Base-by-base conservation (phyloP, 345 rosid genomes). In the Iberis pinnata region DNA sequence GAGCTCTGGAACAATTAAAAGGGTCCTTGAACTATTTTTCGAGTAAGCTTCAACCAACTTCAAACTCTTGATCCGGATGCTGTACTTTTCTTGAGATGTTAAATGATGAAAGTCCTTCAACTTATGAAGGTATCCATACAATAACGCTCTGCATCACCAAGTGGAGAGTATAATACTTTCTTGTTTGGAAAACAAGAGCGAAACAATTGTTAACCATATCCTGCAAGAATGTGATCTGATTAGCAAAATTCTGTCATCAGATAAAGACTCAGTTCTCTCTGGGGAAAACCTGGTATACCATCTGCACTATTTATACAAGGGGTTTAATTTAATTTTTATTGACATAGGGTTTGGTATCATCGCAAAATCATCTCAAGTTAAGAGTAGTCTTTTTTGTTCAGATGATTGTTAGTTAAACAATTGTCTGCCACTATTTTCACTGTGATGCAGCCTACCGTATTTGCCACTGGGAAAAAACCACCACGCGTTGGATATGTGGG, bases 121-220 rank as follows among this genome's bases (percentile, higher is more conserved):
- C 57, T 62, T 39, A 26, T 76, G 68, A 73, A 93, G 99, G 86
- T 93, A 93, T 60, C 99, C 95, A 2, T 93, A 67, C 77, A 93
- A 88, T 65, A 93, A 93, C 63, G 94, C 94, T 16, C 61, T 93
- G 72, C 99, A 93, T 73, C 97, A 88, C 76, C 97, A 88, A 49
- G 92, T 86, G 36, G 99, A 92, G 73, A 93, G 85, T 68, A 80
- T 88, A 50, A 67, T 88, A 60, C 57, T 76, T 37, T 85, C 94
- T 13, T 93, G 99, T 70, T 67, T 86, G 77, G 95, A 88, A 68
- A 82, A 76, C 58, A 88, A 78, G 77, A 80, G 72, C 18, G 78
- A 76, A 8, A 35, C 62, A 17, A 69, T 85, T 73, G 72, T 83
- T 49, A 77, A 77, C 67, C 86, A 92, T 71, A 76, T 88, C 66